Evolutionary conservation across 441 rosid genomes (phyloP).

Genomic region (Pelargonium australe): DNA sequence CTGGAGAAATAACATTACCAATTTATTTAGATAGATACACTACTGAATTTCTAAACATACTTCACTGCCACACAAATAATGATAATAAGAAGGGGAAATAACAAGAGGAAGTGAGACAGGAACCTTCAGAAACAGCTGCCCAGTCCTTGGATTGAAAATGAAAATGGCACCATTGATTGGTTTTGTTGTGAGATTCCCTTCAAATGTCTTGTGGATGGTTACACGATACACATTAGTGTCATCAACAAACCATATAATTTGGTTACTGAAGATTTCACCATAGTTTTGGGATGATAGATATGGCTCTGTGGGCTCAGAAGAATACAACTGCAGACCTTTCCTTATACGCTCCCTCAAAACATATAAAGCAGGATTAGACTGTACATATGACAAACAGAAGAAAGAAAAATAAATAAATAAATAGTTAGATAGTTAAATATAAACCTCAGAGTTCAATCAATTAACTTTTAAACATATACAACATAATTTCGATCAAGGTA

Average conservation of each 20-base stretch:
- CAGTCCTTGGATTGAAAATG: conserved; percentile 93
- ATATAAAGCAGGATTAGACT: conserved; percentile 92
- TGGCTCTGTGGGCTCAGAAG: conserved; percentile 98
- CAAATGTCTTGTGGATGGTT: conserved; percentile 91
- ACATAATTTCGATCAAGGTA: conserved; percentile 17
- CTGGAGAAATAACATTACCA: conserved; percentile 31
- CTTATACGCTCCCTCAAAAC: conserved; percentile 95
- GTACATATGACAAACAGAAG: conserved; percentile 21
- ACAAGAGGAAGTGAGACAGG: not conserved
- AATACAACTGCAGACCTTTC: conserved; percentile 93
- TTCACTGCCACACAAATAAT: too few species aligned
- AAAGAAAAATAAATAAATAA: not conserved
- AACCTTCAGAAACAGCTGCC: conserved; percentile 90
- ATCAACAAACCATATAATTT: conserved; percentile 96
- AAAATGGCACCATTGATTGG: conserved; percentile 94
- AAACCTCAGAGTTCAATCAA: not conserved
- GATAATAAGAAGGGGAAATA: too few species aligned
- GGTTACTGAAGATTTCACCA: conserved; percentile 97
- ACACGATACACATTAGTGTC: conserved; percentile 97
- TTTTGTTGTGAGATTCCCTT: conserved; percentile 91
- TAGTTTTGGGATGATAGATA: conserved; percentile 94
- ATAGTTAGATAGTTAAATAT: not conserved
- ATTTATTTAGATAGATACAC: too few species aligned
- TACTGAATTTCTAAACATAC: too few species aligned
- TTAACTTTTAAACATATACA: not conserved